Conservation (phyloP, 257 asterid species). For the Solanum pinnatisectum region DNA sequence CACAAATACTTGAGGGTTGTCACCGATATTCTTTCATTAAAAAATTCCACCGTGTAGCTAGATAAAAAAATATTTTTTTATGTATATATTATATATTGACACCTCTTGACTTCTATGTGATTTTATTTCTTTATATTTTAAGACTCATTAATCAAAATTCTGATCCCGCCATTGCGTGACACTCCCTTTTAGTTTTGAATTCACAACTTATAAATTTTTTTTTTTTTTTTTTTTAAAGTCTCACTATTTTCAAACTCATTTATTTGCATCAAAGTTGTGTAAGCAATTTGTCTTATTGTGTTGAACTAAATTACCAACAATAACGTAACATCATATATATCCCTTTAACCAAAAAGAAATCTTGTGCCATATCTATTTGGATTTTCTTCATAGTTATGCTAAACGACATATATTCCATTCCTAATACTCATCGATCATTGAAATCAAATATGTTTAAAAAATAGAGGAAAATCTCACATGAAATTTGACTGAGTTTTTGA, state of each 20-base stretch:
- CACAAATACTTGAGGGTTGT: neutral
- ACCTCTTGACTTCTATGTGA: too few relatives aligned
- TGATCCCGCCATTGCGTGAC: neutral
- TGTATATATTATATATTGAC: too few relatives aligned
- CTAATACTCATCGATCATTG: slow-evolving; percentile 12
- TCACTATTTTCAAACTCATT: neutral
- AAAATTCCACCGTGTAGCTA: too few relatives aligned
- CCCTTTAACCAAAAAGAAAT: slow-evolving; percentile 1
- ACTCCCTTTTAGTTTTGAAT: neutral
- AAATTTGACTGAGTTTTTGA: slow-evolving; percentile 4
- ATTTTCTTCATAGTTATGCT: slow-evolving; percentile 7
- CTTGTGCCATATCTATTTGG: neutral
- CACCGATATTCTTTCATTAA: too few relatives aligned
- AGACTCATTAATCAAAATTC: too few relatives aligned
- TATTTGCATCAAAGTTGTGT: neutral
- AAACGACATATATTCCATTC: slow-evolving; percentile 32
- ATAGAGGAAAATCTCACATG: neutral
- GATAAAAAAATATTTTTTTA: too few relatives aligned
- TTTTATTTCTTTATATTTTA: too few relatives aligned
- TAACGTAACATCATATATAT: neutral
- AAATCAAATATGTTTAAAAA: neutral
- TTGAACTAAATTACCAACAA: neutral
- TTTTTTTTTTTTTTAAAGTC: neutral
- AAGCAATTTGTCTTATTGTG: neutral
- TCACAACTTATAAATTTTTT: neutral